Base-by-base conservation (phyloP, 225 moss, liverwort and hornwort species). In the Climacium dendroides region DNA sequence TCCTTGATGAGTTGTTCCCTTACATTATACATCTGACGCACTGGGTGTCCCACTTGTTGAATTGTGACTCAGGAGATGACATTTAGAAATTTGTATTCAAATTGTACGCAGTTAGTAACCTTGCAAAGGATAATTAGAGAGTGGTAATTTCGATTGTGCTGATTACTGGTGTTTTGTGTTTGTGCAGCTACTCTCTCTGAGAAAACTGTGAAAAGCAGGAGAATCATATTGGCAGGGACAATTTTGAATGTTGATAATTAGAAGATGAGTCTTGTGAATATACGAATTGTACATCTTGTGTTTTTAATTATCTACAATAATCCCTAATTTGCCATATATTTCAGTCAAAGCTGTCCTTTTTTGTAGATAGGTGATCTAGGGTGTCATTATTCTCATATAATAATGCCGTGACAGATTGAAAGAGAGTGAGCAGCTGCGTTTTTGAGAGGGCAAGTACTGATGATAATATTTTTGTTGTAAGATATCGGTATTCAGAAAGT, bases 211-310 rank as follows among this genome's bases (percentile, higher is more conserved):
- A 92, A 87, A 74, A 85, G 80, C 63, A 83, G 83, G 58, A 83
- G 89, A 85, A 85, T 19, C 76, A 67, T 79, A 48, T 81, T 89
- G 87, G 85, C 69, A 58, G 87, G 78, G 74, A 64, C 83, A 88
- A 92, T 92, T 92, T 92, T 91, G 87, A 87, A 85, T 86, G 80
- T 90, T 72, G 87, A 87, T 91, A 86, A 88, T 90, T 91, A 87
- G 89, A 89, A 79, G 89, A 89, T 86, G 92, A 91, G 90, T 62
- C 85, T 87, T 92, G 92, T 92, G 92, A 92, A 92, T 92, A 92
- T 91, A 87, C 90, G 89, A 92, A 90, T 79, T 92, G 92, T 92
- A 92, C 90, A 92, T 92, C 92, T 87, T 92, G 78, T 71, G 87
- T 82, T 90, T 89, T 85, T 67, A 74, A 85, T 90, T 81, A 85